phyloP scores from a whole-genome alignment of 2,329 filamentous ascomycete genomes.

The Podosphaera fusca region DNA sequence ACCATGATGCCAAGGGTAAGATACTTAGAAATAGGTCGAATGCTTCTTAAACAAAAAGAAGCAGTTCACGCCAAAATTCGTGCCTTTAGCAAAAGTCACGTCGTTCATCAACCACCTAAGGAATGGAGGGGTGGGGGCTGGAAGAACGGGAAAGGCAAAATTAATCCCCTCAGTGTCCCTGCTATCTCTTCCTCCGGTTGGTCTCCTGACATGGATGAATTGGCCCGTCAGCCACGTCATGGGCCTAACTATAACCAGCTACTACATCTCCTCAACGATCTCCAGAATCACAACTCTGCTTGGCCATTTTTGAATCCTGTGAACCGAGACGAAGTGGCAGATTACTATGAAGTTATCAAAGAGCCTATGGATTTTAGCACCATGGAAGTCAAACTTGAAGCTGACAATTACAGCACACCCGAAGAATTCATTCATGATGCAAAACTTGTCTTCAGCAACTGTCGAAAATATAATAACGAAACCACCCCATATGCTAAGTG shows the following conservation, averaged over 20 bases:
- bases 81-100: conserved; percentile 70
- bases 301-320: conserved; percentile 94
- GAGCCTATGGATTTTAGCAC: conserved; percentile 91
- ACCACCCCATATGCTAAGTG: conserved; percentile 87
- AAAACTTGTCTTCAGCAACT: conserved; percentile 80
- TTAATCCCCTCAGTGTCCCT: conserved; percentile 67
- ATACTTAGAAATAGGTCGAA: conserved; percentile 77
- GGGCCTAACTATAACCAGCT: conserved; percentile 93
- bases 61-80: conserved; percentile 86
- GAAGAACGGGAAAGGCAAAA: conserved; percentile 48
- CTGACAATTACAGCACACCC: conserved; percentile 72
- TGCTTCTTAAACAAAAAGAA: conserved; percentile 95
- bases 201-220: conserved; percentile 94
- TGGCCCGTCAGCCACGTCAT: conserved; percentile 82
- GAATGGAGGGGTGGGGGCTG: conserved; percentile 68
- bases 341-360: conserved; percentile 97
- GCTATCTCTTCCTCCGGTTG: conserved; percentile 84
- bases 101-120: conserved; percentile 63
- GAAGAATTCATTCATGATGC: conserved; percentile 86
- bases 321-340: conserved; percentile 86
- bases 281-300: conserved; percentile 78
- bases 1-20: conserved; percentile 88
- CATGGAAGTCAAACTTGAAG: conserved; percentile 89
- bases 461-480: conserved; percentile 88
- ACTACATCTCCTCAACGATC: conserved; percentile 73